Evolutionary conservation across 306 rosid species (phyloP), one percentile per base, ranked within the genome.

Genomic region (Quercus cerris): DNA sequence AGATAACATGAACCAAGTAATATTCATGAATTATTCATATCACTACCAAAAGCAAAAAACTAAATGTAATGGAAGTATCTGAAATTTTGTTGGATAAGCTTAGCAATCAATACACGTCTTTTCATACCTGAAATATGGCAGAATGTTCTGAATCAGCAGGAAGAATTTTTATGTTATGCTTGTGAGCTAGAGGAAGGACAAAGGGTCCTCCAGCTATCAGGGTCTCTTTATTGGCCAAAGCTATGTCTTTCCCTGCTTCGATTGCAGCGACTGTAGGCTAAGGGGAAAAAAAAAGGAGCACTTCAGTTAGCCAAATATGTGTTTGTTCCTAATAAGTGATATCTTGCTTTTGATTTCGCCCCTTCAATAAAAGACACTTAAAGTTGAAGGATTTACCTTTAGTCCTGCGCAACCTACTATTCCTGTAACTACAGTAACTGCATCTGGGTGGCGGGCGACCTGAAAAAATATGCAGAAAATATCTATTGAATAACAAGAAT

Each of bases 131-230:
- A 87, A 95, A 95, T 81, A 95, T 93, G 56, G 99, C 99, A 76
- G 99, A 95, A 82, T 95, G 99, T 72, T 95, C 99, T 46, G 99
- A 95, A 90, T 95, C 99, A 55, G 99, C 99, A 19, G 99, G 99
- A 84, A 95, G 98, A 77, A 95, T 95, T 81, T 95, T 95, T 49
- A 95, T 89, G 22, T 91, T 91, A 80, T 95, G 98, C 88, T 95
- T 91, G 72, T 75, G 88, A n/a, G 99, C 99, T 75, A 95, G 98
- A 83, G 99, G 99, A 81, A 95, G 98, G 79, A 95, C 97, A 84
- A 95, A 95, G 73, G 99, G 98, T 79, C 99, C 99, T 78, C 99
- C 99, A 71, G 99, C 99, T 83, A 95, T 95, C 70, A 95, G 81
- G 68, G 99, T 95, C 88, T 95, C 99, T 85, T 95, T 95, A 81